A percentile compares a stretch with the other conserved stretches of the same genome.
Evolutionary conservation across 2,329 filamentous ascomycete species (phyloP).

Genomic region (Colletotrichum sp.): DNA sequence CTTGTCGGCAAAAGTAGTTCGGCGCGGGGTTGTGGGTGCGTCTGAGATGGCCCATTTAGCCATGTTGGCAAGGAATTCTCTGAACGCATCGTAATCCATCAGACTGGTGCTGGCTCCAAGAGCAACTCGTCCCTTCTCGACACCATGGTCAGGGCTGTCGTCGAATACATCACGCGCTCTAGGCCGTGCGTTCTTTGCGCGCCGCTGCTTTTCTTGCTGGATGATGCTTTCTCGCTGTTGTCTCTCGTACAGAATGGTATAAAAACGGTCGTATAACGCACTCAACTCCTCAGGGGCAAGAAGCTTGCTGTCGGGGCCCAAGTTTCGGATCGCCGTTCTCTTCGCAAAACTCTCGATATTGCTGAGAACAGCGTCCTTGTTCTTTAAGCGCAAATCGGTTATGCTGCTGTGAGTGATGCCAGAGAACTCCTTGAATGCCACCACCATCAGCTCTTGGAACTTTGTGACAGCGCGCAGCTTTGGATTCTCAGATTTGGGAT

Average conservation of each 20-base stretch:
- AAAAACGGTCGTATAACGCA: conserved; percentile 92
- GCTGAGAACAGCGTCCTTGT: conserved; percentile 92
- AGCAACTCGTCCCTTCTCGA: conserved; percentile 86
- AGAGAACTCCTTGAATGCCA: conserved; percentile 97
- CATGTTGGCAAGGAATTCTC: conserved; percentile 89
- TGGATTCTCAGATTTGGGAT: conserved; percentile 93
- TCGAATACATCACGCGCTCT: conserved; percentile 44
- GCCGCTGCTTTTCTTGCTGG: conserved; percentile 75
- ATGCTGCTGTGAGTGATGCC: conserved; percentile 94
- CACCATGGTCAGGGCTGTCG: conserved; percentile 52
- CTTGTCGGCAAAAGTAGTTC: conserved; percentile 51
- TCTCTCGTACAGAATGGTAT: conserved; percentile 87
- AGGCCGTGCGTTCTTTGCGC: conserved; percentile 65
- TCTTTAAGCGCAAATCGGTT: conserved; percentile 85
- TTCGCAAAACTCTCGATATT: conserved; percentile 98
- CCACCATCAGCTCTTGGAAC: conserved; percentile 98
- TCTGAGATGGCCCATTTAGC: conserved; percentile 94
- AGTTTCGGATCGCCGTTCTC: conserved; percentile 91
- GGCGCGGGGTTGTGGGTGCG: conserved; percentile 67
- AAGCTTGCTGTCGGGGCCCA: conserved; percentile 94
- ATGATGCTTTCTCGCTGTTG: conserved; percentile 82
- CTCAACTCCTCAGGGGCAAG: conserved; percentile 85
- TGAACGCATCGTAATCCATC: conserved; percentile 97
- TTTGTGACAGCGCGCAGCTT: conserved; percentile 93
- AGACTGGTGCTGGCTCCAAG: conserved; percentile 87